Evolutionary conservation across 768 basidiomycete species (phyloP).

Genomic region (Xanthoconium purpureum): DNA sequence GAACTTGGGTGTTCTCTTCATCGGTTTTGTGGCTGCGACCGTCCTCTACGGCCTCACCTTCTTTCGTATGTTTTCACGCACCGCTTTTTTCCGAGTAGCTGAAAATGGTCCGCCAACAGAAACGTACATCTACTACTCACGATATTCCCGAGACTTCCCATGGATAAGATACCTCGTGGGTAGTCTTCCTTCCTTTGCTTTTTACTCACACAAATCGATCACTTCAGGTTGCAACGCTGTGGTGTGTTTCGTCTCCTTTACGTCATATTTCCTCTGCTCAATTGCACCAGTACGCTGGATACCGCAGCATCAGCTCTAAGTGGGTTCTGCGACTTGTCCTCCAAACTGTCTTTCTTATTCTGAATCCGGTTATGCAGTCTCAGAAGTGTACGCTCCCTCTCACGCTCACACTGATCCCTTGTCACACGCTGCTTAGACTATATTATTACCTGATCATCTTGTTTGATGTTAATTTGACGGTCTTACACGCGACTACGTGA

Average conservation of each 20-base stretch:
- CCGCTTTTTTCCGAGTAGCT: not conserved
- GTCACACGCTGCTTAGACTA: constrained; percentile 19
- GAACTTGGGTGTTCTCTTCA: constrained; percentile 26
- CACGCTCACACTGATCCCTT: not conserved
- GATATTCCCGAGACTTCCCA: constrained; percentile 20
- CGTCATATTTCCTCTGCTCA: not conserved
- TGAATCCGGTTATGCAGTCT: constrained; percentile 14
- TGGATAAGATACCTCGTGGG: constrained; percentile 24
- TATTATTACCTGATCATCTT: constrained; percentile 29
- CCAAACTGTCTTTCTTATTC: constrained; percentile 3
- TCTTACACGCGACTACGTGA: constrained; percentile 28
- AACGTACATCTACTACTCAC: constrained; percentile 29
- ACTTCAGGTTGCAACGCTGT: constrained; percentile 20
- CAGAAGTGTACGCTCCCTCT: constrained; percentile 21
- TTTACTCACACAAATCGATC: not conserved
- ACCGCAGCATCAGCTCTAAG: constrained; percentile 26
- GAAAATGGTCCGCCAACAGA: constrained; percentile 10
- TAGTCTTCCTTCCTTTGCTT: not conserved
- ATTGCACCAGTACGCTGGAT: constrained; percentile 17
- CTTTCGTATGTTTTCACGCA: constrained; percentile 24
- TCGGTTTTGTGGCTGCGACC: constrained; percentile 27
- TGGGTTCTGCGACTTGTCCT: constrained; percentile 6
- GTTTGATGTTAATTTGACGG: constrained; percentile 21
- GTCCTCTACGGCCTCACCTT: constrained; percentile 34
- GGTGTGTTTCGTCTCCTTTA: constrained; percentile 9